Base-by-base conservation (phyloP, 495 filamentous ascomycete genomes). In the Amorphotheca resinae region DNA sequence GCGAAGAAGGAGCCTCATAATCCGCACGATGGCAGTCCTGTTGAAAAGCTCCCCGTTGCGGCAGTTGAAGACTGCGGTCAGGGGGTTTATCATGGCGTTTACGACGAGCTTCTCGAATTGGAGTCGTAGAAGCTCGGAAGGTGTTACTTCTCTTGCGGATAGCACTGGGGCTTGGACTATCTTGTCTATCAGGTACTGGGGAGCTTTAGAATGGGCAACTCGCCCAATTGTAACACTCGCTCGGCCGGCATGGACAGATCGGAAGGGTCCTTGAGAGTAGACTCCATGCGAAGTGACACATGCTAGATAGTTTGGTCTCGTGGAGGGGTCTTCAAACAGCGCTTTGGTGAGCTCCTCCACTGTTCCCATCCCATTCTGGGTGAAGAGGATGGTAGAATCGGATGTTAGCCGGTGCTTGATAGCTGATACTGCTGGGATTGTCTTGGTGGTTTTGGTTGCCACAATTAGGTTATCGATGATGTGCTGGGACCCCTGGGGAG, bases 331-430 rank as follows among this genome's bases (percentile, higher is more conserved):
- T 4, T 82, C 74, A 51, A 87, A 89, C 37, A 87, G 61, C 5
- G 25, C 1, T 21, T 71, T 56, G 44, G 75, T 79, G 16, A 87
- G 60, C 44, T 79, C 71, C 9, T 85, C 76, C 16, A 79, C 56
- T 1, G 46, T 46, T 12, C 60, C 87, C 79, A 93, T 80, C 15
- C 86, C 87, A 48, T 93, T 93, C 51, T 93, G 87, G 15, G 86
- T 54, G 33, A 95, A 80, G 9, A 81, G 62, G 22, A 95, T 70
- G 0, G 82, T 82, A 7, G 80, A 82, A 1, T 67, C 56, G 3
- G 58, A 53, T 4, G 59, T 67, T 14, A 95, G 61, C 8, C 88
- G 77, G 37, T 80, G 63, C 3, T 64, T 64, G 11, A 93, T 59
- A 4, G 65, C 53, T 16, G 67, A 55, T 11, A 91, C 59, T 18